A percentile compares a stretch with the other conserved stretches of the same genome.
These are phyloP conservation scores for Penicillium verhagenii DNA, from an alignment of 495 filamentous ascomycete species.

Conservation along the genomic window DNA sequence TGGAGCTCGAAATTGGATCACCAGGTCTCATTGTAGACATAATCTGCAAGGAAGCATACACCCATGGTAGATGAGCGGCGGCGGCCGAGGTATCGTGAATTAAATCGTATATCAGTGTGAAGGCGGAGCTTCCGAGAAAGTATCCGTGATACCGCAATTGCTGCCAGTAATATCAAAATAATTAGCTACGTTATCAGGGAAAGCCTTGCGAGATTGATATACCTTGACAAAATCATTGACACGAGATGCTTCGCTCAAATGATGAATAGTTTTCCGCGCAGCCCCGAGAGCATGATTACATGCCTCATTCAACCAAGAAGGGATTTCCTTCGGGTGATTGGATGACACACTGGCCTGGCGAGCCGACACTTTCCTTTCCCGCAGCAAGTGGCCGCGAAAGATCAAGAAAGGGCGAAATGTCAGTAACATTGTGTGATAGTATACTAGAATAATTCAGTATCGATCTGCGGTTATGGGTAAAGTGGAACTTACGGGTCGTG, in stretches of 20 bases:
- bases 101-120: conserved; percentile 43
- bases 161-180: no score
- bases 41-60: conserved; percentile 34
- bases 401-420: conserved; percentile 49
- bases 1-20: conserved; percentile 31
- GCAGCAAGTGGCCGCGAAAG: conserved; percentile 41
- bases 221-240: conserved; percentile 40
- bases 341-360: conserved; percentile 2
- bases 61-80: conserved; percentile 39
- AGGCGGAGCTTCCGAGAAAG: conserved; percentile 36
- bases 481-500: conserved; percentile 25
- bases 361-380: conserved; percentile 24
- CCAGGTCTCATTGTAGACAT: conserved; percentile 32
- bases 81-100: conserved; percentile 35
- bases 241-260: conserved; percentile 33
- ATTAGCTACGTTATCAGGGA: no score
- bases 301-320: conserved; percentile 45
- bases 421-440: conserved; percentile 40
- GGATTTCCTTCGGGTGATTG: conserved; percentile 32
- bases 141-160: conserved; percentile 44
- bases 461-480: neutral
- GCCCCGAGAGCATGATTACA: conserved; percentile 37
- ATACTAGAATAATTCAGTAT: conserved; percentile 27
- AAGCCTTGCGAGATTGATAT: neutral
- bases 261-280: conserved; percentile 38